phyloP scores from a whole-genome alignment of 495 filamentous ascomycete species.

The Penicillium lagena region DNA sequence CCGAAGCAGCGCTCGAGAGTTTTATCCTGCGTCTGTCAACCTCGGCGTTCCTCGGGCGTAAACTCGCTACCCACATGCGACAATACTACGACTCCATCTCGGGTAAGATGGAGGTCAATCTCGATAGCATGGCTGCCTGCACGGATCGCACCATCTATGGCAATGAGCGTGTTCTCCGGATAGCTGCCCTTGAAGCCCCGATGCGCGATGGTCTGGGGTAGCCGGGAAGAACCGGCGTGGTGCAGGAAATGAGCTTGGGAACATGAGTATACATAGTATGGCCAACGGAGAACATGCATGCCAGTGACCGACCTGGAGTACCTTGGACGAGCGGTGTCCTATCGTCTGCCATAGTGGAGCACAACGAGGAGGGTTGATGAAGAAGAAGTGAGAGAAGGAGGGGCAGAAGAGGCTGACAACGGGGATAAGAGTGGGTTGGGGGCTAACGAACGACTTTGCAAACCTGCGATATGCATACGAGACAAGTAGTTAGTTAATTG shows the following conservation, averaged over 20 bases:
- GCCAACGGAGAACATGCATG: no score
- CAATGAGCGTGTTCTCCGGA: constrained; percentile 81
- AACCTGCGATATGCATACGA: no score
- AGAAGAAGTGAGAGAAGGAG: no score
- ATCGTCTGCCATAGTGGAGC: no score
- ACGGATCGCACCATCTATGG: constrained; percentile 65
- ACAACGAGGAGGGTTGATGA: no score
- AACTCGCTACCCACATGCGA: constrained; percentile 56
- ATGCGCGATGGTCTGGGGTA: constrained; percentile 77
- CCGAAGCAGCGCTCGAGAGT: constrained; percentile 77
- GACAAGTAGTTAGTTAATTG: no score
- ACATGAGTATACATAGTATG: background rate
- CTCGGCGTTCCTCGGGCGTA: background rate
- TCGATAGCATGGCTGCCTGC: constrained; percentile 78
- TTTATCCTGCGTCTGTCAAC: constrained; percentile 50
- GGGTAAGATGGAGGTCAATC: constrained; percentile 78
- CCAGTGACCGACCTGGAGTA: background rate
- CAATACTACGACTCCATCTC: constrained; percentile 78
- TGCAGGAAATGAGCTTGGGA: constrained; percentile 13
- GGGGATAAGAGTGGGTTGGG: background rate
- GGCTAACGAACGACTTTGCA: background rate
- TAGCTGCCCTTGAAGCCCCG: constrained; percentile 72
- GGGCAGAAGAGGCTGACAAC: no score
- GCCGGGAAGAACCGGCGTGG: background rate
- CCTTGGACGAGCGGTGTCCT: background rate